Percentiles rank a stretch among this genome's conserved stretches.
phyloP scores from a whole-genome alignment of 176 grass and related monocot genomes.

The Paspalum vaginatum region DNA sequence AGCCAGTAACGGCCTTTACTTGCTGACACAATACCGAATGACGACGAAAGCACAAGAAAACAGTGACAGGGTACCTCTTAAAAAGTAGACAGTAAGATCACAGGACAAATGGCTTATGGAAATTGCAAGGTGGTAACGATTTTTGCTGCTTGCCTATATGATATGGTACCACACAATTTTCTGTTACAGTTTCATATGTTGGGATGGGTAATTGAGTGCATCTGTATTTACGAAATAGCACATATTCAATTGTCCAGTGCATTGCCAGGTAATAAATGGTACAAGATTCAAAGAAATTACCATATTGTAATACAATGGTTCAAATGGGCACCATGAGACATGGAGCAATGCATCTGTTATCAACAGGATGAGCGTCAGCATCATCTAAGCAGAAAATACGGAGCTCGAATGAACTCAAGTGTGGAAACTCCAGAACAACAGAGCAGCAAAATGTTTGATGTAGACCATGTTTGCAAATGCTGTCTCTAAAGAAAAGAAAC shows the following conservation, averaged over 20 bases:
- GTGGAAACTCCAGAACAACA: slow-evolving; percentile 30
- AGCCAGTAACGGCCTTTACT: neutral
- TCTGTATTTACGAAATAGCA: neutral
- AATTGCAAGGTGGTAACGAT: neutral
- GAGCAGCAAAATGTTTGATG: neutral
- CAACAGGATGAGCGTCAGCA: slow-evolving; percentile 18
- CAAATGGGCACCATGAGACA: slow-evolving; percentile 13
- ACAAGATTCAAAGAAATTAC: neutral
- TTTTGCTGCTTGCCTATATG: neutral
- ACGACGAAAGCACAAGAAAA: neutral
- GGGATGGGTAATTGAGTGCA: neutral
- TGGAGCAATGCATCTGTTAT: slow-evolving; percentile 5
- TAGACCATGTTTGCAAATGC: neutral
- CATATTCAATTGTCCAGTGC: slow-evolving; percentile 4
- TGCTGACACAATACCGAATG: neutral
- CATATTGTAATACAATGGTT: slow-evolving; percentile 20
- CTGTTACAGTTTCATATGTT: slow-evolving; percentile 12
- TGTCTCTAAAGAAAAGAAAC: slow-evolving; percentile 8
- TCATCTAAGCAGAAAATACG: slow-evolving; percentile 26
- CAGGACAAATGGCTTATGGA: neutral
- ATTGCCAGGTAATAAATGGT: slow-evolving; percentile 16
- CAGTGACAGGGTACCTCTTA: neutral
- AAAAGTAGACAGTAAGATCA: neutral
- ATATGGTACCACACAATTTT: neutral
- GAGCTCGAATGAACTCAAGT: neutral